Conservation (phyloP, 148 eudicot genomes). For the Arctostaphylos glauca region DNA sequence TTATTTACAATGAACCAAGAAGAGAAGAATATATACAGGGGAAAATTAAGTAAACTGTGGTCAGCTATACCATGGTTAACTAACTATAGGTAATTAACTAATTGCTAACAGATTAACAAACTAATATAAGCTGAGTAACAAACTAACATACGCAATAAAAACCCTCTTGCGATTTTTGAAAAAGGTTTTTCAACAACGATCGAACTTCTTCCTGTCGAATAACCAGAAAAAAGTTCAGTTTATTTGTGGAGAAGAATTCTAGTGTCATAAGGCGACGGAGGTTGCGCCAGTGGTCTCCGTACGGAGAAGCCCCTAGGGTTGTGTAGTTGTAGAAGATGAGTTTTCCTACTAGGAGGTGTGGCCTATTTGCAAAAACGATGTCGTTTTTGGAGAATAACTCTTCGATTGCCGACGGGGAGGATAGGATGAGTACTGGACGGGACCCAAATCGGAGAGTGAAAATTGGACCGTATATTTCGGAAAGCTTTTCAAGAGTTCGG, state of each 20-base stretch:
- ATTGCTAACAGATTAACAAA: no score
- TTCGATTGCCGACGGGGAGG: slow-evolving; percentile 18
- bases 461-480: slow-evolving; percentile 3
- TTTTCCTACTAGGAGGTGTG: background rate
- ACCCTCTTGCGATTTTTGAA: background rate
- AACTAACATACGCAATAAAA: no score
- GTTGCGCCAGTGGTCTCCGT: slow-evolving; percentile 20
- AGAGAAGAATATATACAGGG: no score
- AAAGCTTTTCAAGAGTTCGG: background rate
- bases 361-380: slow-evolving; percentile 18
- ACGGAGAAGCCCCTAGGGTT: background rate
- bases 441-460: slow-evolving; percentile 2
- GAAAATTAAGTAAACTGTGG: no score
- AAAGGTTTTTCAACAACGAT: slow-evolving; percentile 19
- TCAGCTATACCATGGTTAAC: no score
- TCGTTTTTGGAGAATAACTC: slow-evolving; percentile 18
- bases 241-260: background rate
- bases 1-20: no score
- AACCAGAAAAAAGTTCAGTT: background rate
- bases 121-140: no score
- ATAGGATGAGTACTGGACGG: slow-evolving; percentile 6
- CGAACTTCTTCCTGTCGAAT: slow-evolving; percentile 34
- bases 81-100: no score
- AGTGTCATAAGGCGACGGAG: background rate
- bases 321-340: slow-evolving; percentile 14